Evolutionary conservation across 2,329 filamentous ascomycete genomes (phyloP).

Genomic region (Diaporthe capsici): DNA sequence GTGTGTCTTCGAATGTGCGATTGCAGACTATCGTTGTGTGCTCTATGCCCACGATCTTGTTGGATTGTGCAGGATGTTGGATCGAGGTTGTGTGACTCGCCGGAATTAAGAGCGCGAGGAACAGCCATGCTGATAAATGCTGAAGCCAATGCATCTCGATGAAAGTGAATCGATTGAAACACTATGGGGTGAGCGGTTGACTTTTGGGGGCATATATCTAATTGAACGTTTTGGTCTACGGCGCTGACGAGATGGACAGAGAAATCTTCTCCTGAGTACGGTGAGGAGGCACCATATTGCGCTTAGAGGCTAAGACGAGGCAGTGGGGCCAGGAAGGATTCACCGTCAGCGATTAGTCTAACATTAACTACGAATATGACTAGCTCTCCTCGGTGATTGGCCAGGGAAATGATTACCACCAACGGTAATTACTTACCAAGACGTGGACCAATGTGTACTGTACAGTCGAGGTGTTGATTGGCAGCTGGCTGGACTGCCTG

Average conservation of each 20-base stretch:
- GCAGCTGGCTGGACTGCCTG: background rate
- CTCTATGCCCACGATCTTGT: background rate
- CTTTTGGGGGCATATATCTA: too few species aligned
- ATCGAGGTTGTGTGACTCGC: background rate
- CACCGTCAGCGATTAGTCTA: background rate
- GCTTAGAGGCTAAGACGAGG: background rate
- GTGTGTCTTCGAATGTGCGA: conserved; percentile 15
- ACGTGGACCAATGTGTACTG: background rate
- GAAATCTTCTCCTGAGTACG: background rate
- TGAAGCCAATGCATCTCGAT: background rate
- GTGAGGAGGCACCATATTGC: background rate
- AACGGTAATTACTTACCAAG: background rate
- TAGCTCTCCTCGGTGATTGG: background rate
- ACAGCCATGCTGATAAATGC: background rate
- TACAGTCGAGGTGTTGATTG: background rate
- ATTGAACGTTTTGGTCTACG: background rate
- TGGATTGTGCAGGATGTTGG: background rate
- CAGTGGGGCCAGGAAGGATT: background rate
- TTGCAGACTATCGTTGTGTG: conserved; percentile 1
- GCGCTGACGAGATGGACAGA: too few species aligned
- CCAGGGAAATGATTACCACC: too few species aligned
- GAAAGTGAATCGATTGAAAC: background rate
- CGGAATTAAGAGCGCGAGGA: background rate
- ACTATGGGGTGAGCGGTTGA: background rate
- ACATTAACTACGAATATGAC: background rate